Conservation (phyloP, 1,284 basidiomycete genomes). For the Puccinia horiana region DNA sequence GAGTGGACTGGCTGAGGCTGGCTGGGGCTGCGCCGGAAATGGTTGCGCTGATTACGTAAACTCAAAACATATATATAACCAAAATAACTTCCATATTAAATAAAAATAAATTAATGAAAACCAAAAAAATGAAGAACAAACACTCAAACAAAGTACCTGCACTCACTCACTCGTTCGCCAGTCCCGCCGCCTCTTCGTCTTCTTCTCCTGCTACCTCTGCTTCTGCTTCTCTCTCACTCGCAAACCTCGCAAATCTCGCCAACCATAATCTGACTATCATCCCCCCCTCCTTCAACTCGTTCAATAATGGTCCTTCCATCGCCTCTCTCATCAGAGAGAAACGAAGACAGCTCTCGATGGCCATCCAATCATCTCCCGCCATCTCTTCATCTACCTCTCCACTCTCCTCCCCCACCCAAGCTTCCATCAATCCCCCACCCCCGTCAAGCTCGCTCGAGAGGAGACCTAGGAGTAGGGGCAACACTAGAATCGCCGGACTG, state of each 20-base stretch:
- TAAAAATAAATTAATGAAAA: no score
- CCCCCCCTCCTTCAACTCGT: slow-evolving; percentile 8
- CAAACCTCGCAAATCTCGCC: background rate
- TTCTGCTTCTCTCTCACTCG: background rate
- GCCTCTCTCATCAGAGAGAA: slow-evolving; percentile 23
- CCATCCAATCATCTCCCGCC: background rate
- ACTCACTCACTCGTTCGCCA: background rate
- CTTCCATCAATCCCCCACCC: background rate
- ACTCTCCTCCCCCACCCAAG: background rate
- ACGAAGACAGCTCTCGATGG: background rate
- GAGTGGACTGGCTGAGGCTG: no score
- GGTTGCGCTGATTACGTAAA: no score
- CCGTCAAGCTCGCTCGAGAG: background rate
- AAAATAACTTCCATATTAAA: no score
- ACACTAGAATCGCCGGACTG: slow-evolving; percentile 10
- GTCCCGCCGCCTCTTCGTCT: background rate
- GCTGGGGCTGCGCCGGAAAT: no score
- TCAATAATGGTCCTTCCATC: slow-evolving; percentile 13
- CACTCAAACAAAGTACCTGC: background rate
- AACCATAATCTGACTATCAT: background rate
- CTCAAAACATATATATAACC: no score
- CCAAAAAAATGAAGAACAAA: no score
- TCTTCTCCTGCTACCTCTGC: background rate
- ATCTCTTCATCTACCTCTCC: background rate
- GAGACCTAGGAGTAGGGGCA: slow-evolving; percentile 15